Conservation (phyloP, 1,139 yeast genomes). For the Geotrichum reessii region DNA sequence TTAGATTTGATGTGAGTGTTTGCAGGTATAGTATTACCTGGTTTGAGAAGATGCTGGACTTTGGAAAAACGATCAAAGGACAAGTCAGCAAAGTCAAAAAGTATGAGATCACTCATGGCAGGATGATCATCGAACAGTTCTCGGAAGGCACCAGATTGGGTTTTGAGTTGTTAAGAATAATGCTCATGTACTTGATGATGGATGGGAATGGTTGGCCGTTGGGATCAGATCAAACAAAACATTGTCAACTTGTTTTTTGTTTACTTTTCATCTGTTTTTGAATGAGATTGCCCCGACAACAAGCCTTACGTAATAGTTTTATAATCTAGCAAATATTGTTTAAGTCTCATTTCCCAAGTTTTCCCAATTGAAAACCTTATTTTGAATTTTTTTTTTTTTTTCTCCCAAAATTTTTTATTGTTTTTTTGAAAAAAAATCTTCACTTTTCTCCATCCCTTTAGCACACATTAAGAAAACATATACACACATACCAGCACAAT, state of each 20-base stretch:
- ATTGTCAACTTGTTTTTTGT: background rate
- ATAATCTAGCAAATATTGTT: background rate
- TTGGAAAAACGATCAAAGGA: slow-evolving; percentile 19
- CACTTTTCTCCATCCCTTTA: background rate
- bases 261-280: background rate
- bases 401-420: background rate
- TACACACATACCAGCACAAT: slow-evolving; percentile 36
- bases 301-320: background rate
- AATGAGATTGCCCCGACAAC: background rate
- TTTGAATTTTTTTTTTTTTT: background rate
- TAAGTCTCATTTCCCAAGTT: background rate
- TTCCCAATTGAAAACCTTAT: slow-evolving; percentile 4
- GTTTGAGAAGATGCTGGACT: slow-evolving; percentile 18
- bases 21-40: slow-evolving; percentile 1
- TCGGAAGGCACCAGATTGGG: background rate
- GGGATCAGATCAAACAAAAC: background rate
- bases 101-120: slow-evolving; percentile 14
- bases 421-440: no score
- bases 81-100: slow-evolving; percentile 19
- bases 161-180: background rate
- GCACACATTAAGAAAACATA: background rate
- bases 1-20: background rate
- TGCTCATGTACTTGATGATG: background rate
- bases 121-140: background rate
- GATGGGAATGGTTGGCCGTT: background rate